Evolutionary conservation across 2,329 filamentous ascomycete species (phyloP).

Genomic region (Fusarium falciforme): DNA sequence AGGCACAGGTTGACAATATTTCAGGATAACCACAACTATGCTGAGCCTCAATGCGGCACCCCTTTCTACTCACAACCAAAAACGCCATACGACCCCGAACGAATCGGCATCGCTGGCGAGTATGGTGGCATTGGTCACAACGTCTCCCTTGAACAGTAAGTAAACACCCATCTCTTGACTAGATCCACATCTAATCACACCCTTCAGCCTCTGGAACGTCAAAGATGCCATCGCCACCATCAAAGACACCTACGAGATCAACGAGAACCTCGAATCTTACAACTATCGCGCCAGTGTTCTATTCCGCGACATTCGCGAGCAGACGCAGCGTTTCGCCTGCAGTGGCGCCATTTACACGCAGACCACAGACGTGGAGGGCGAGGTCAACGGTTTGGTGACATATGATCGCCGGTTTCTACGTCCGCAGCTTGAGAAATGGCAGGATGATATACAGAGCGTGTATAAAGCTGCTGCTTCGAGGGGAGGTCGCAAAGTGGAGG

Average conservation of each 20-base stretch:
- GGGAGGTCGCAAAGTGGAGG: slow-evolving; percentile 13
- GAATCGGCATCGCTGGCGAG: slow-evolving; percentile 77
- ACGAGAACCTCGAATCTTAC: slow-evolving; percentile 67
- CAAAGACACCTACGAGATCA: slow-evolving; percentile 76
- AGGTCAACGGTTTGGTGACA: slow-evolving; percentile 77
- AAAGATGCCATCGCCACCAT: slow-evolving; percentile 68
- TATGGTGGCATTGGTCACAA: slow-evolving; percentile 78
- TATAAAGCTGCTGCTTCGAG: slow-evolving; percentile 64
- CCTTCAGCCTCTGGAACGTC: slow-evolving; percentile 74
- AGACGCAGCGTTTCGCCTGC: slow-evolving; percentile 71
- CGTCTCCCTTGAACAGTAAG: slow-evolving; percentile 61
- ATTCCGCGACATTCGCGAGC: slow-evolving; percentile 69
- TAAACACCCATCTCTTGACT: accelerated
- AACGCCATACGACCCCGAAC: slow-evolving; percentile 65
- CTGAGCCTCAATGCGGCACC: slow-evolving; percentile 76
- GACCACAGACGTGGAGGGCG: slow-evolving; percentile 79
- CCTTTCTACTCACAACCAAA: slow-evolving; percentile 72
- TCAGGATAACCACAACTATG: slow-evolving; percentile 77
- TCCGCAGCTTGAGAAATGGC: slow-evolving; percentile 69
- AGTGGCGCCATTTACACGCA: slow-evolving; percentile 79
- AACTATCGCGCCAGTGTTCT: slow-evolving; percentile 73
- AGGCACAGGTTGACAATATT: too few species aligned
- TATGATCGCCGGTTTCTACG: slow-evolving; percentile 73
- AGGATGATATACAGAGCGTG: slow-evolving; percentile 66
- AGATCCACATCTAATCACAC: not conserved